Evolutionary conservation across 352 stramenopile genomes (phyloP), one percentile per base, ranked within the genome.

Genomic region (Halophytophthora batemanensis): DNA sequence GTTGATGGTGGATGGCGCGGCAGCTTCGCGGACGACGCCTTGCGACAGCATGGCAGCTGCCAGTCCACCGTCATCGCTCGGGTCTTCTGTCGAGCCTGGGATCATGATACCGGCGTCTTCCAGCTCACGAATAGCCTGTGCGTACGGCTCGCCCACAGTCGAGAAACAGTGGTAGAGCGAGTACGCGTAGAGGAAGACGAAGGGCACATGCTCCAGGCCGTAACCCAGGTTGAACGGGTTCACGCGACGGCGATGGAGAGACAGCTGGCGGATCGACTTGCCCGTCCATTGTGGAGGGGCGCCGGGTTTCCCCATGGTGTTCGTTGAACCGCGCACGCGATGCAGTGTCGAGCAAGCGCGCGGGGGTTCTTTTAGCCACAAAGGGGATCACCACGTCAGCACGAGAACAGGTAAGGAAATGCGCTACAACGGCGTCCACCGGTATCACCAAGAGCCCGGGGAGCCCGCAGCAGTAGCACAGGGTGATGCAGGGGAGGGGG

Each of bases 41-140:
- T 91, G 73, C 29, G 80, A 79, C 15, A 95, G 66, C 57, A 85
- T 77, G 5, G 82, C 66, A 0, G 82, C 82, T 6, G 84, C 84
- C 12, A 95, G 66, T 0, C 82, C 84, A 10, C 64, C 69, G n/a
- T 73, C 66, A 12, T 66, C 46, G 4, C 45, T 40, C 34, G 64
- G 60, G 29, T 56, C 56, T 15, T 66, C 67, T 3, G n/a, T 43
- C 1, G 52, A 60, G 2, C 56, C 61, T 4, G 68, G 61, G 17
- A 85, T 57, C 23, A 84, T 45, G 14, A 78, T 56, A n/a, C 78
- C 79, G 0, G 71, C 50, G 31, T 86, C 79, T 50, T 93, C 69
- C 39, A 87, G 60, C 48, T 92, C 82, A 40, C 64, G 69, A 45
- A 92, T 87, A 36, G 79, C 82, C 42, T 90, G 80, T 48, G 74